Evolutionary conservation across 768 basidiomycete species (phyloP), one percentile per base, ranked within the genome.

Genomic region (Macrolepiota fuliginosa): DNA sequence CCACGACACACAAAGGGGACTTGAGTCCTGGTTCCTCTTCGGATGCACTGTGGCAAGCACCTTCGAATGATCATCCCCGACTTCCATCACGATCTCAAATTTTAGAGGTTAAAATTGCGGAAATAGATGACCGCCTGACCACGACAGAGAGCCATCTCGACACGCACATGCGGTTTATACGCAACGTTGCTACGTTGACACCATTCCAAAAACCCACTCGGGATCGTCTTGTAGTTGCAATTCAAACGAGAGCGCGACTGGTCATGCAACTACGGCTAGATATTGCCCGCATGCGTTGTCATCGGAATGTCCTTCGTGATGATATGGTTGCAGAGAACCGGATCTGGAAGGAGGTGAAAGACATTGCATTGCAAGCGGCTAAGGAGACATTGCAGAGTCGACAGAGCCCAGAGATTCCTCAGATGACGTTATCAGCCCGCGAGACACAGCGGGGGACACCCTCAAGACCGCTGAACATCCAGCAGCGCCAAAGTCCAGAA

Each of bases 131-230:
- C 17, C 81, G 78, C 61, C 83, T 94, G 57, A 70, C 75, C 15
- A 71, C 77, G 1, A 77, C 79, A 27, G 83, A 87, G 63, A 69
- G 79, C 1, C 81, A 84, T 62, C 85, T 96, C 24, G 85, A 90
- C 53, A 72, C 81, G 10, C 84, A 90, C 63, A 74, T 95, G 71
- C 86, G 89, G 17, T 76, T 89, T 46, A 84, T 90, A 22, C 88
- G 91, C 45, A 96, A 96, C 67, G 81, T 98, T 22, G 88, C 88
- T 1, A 84, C 90, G 46, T 80, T 98, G 40, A 90, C 92, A 15
- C 96, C 97, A 2, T 96, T 98, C 72, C 92, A 89, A 68, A 85
- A 85, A 52, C 79, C 87, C 9, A 95, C 95, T 3, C 85, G 95
- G 51, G 91, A 93, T 63, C 83, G 88, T 49, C 81, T 99, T 27